Percentiles rank a stretch among this genome's conserved stretches.
Conservation (phyloP, 371 early-diverging fungal genomes). For the Mucor mucedo region DNA sequence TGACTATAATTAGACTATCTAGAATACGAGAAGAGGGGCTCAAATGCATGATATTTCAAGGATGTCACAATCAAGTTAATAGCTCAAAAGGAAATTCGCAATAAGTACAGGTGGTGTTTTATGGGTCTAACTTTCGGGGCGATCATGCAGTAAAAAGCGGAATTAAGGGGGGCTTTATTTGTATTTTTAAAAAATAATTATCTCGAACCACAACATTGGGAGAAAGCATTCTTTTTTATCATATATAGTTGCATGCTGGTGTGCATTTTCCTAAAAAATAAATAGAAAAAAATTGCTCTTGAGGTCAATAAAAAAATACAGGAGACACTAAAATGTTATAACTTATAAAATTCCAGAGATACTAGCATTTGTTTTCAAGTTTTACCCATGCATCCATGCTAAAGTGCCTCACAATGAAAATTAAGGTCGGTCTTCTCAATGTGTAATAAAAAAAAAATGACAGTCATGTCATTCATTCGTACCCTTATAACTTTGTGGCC, state of each 20-base stretch:
- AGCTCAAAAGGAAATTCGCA: background rate
- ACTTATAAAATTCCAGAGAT: no score
- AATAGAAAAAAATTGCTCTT: no score
- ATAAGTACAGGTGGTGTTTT: background rate
- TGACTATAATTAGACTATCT: conserved; percentile 7
- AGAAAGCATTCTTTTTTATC: background rate
- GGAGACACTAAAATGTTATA: no score
- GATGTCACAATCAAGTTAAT: background rate
- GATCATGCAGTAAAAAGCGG: conserved; percentile 6
- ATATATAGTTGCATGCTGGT: background rate
- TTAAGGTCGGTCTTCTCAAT: no score
- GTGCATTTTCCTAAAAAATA: no score
- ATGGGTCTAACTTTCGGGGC: conserved; percentile 1
- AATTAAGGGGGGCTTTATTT: background rate
- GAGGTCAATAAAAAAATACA: no score
- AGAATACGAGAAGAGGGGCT: conserved; percentile 5
- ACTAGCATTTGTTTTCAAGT: no score
- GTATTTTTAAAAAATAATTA: background rate
- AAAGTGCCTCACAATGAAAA: no score
- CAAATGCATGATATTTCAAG: conserved; percentile 1
- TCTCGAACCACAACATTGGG: background rate
- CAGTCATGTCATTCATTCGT: background rate
- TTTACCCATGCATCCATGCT: no score
- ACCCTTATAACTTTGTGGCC: background rate
- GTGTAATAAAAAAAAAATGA: background rate